Evolutionary conservation across 2,329 filamentous ascomycete species (phyloP).

Genomic region (Xylaria sp.): DNA sequence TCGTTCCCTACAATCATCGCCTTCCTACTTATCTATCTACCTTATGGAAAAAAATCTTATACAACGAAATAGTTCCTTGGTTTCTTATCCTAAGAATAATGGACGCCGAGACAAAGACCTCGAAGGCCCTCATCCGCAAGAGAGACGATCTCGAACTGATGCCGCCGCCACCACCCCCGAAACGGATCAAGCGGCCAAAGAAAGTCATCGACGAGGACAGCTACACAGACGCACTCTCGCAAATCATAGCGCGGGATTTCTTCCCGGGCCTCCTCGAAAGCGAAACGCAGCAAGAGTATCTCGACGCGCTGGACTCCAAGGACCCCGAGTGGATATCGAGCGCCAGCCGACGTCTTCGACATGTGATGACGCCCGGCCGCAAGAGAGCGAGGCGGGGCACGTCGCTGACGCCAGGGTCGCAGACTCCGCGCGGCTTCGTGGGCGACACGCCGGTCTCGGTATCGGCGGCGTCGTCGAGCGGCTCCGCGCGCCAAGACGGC

Average conservation of each 20-base stretch:
- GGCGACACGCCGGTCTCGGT: slow-evolving; percentile 79
- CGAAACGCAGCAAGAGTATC: slow-evolving; percentile 88
- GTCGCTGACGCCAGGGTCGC: slow-evolving; percentile 49
- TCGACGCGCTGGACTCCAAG: slow-evolving; percentile 88
- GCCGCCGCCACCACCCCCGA: slow-evolving; percentile 85
- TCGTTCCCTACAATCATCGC: not conserved
- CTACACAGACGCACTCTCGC: slow-evolving; percentile 88
- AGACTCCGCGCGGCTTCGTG: slow-evolving; percentile 73
- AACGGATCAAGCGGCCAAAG: slow-evolving; percentile 90
- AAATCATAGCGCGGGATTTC: slow-evolving; percentile 96
- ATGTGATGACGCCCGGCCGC: slow-evolving; percentile 84
- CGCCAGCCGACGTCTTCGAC: slow-evolving; percentile 75
- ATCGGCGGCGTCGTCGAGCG: slow-evolving; percentile 54
- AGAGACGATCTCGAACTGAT: slow-evolving; percentile 76
- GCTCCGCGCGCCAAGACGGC: slow-evolving; percentile 49
- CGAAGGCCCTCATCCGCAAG: slow-evolving; percentile 74
- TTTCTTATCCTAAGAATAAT: slow-evolving; percentile 44
- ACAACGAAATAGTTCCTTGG: not conserved
- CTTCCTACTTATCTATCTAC: not conserved
- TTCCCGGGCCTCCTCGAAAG: slow-evolving; percentile 91
- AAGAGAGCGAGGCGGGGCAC: slow-evolving; percentile 49
- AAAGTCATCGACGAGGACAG: slow-evolving; percentile 92
- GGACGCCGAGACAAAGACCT: slow-evolving; percentile 52
- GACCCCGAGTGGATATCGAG: slow-evolving; percentile 87
- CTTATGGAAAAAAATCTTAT: not conserved